A percentile compares a stretch with the other conserved stretches of the same genome.
These are phyloP conservation scores for Urtica urens DNA, from an alignment of 306 rosid species.

Conservation along the genomic window DNA sequence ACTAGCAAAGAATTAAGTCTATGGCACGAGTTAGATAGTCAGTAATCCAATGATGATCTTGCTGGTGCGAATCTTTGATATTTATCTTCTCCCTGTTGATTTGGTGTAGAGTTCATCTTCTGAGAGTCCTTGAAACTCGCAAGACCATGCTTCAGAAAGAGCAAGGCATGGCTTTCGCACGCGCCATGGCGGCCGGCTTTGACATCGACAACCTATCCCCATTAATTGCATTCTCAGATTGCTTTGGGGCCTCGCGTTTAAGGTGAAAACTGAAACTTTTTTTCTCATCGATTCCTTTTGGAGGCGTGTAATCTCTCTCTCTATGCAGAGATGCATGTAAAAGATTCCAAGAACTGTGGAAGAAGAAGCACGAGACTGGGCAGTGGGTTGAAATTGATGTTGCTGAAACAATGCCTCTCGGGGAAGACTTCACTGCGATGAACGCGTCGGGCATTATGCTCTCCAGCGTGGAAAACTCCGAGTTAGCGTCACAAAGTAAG, in stretches of 20 bases:
- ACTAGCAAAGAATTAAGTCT: too few relatives aligned
- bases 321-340: conserved; percentile 78
- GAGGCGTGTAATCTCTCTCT: too few relatives aligned
- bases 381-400: conserved; percentile 97
- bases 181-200: conserved; percentile 99
- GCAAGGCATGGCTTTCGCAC: conserved; percentile 99
- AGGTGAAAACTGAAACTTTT: too few relatives aligned
- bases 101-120: conserved; percentile 65
- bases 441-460: conserved; percentile 58
- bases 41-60: too few relatives aligned
- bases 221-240: conserved; percentile 71
- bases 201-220: conserved; percentile 57
- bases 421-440: conserved; percentile 48
- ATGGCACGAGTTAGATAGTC: too few relatives aligned
- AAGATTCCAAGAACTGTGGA: conserved; percentile 80
- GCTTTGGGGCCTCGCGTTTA: conserved; percentile 91
- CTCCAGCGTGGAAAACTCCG: conserved; percentile 39
- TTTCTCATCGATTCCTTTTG: too few relatives aligned
- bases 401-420: conserved; percentile 57
- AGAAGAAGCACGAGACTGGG: conserved; percentile 90
- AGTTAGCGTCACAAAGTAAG: conserved; percentile 43
- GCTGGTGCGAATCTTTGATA: too few relatives aligned
- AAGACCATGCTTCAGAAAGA: conserved; percentile 83
- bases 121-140: conserved; percentile 90
- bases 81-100: too few relatives aligned